A percentile compares a stretch with the other conserved stretches of the same genome.
phyloP scores from a whole-genome alignment of 2,329 filamentous ascomycete genomes.

The Fusarium abutilonis region DNA sequence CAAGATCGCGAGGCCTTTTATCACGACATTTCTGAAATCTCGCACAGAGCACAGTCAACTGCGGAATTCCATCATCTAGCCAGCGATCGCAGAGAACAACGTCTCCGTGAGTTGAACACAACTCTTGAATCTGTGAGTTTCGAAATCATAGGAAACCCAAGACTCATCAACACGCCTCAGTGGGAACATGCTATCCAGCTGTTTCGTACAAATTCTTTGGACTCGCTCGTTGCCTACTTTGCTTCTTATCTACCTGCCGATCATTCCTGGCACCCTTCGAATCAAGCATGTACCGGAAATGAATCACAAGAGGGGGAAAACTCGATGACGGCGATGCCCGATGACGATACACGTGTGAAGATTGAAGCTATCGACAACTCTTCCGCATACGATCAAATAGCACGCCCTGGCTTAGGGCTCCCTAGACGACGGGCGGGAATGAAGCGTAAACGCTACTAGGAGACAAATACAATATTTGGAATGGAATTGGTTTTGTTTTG shows the following conservation, averaged over 20 bases:
- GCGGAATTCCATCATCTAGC: slow-evolving; percentile 63
- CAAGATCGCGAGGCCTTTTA: slow-evolving; percentile 67
- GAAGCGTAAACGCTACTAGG: slow-evolving; percentile 17
- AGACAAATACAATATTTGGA: too few relatives aligned
- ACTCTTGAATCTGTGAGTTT: slow-evolving; percentile 54
- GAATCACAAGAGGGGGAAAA: too few relatives aligned
- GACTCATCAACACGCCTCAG: slow-evolving; percentile 63
- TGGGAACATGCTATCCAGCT: slow-evolving; percentile 65
- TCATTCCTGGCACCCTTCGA: slow-evolving; percentile 46
- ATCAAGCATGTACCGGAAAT: too few relatives aligned
- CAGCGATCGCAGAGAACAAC: slow-evolving; percentile 60
- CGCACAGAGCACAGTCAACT: slow-evolving; percentile 55
- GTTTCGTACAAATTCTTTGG: slow-evolving; percentile 64
- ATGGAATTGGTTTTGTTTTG: too few relatives aligned
- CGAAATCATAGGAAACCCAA: slow-evolving; percentile 60
- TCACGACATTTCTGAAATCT: slow-evolving; percentile 66
- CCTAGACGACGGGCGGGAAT: slow-evolving; percentile 1
- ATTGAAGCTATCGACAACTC: slow-evolving; percentile 45
- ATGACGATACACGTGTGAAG: too few relatives aligned
- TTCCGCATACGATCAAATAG: not conserved
- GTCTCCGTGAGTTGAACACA: slow-evolving; percentile 62
- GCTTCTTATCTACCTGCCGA: slow-evolving; percentile 64
- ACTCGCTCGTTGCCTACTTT: slow-evolving; percentile 66
- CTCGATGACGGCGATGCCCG: too few relatives aligned
- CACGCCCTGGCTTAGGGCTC: not conserved